Base-by-base conservation (phyloP, 331 rosid species). In the Erythrophleum ivorense region DNA sequence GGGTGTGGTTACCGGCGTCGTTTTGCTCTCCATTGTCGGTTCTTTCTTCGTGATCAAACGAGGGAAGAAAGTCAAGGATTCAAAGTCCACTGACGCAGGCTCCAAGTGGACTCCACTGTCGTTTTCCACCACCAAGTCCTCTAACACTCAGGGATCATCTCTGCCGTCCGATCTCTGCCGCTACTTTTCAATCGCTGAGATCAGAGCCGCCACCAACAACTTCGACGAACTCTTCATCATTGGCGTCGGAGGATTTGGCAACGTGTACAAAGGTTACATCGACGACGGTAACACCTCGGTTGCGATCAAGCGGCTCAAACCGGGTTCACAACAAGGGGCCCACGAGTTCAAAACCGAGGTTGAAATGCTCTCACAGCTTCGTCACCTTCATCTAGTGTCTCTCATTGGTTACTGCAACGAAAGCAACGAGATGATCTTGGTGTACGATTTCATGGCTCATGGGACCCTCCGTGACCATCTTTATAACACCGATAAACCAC, bases 391-490 rank as follows among this genome's bases (percentile, higher is more conserved):
- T 24, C 85, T 91, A 0, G 95, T 91, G 2, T 79, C 90, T 13
- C 81, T 91, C 0, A 79, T 91, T 0, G 95, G 95, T 0, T 91
- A 85, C 64, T 89, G 95, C 85, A 75, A 86, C 49, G 95, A 91
- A 54, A 81, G 18, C 36, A 85, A 75, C 59, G 95, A 89, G 83
- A 91, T 86, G 93, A 71, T 89, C 8, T 52, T 91, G 0, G 71
- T 91, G 5, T 91, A 91, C 3, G 95, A 91, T 11, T 86, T 36
- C 71, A 89, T 91, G 95, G 63, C 64, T 1, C 88, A 80, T 33
- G 96, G 96, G 12, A 88, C 96, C 0, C 85, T 91, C 33, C 87
- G 91, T 4, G 89, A 91, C 0, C 93, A 91, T 77, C 89, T 89
- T 7, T 89, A 91, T 71, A 83, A 82, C 80, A 81, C 87, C 0